Evolutionary conservation across 2,329 filamentous ascomycete genomes (phyloP).

Genomic region (Colletotrichum sidae): DNA sequence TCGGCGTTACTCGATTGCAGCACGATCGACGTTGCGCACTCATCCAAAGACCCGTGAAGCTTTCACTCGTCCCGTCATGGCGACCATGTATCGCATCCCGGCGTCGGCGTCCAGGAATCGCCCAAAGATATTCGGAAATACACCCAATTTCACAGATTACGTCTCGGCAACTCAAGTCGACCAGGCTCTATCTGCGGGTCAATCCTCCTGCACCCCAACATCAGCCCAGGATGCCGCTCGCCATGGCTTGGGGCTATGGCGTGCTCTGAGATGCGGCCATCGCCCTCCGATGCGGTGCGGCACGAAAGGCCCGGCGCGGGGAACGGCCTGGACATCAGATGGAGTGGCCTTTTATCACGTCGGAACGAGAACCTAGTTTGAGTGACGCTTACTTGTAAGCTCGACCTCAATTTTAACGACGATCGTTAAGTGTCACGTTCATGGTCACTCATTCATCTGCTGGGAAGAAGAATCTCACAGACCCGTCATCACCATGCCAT

Average conservation of each 20-base stretch:
- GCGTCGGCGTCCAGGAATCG: no score
- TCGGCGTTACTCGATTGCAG: no score
- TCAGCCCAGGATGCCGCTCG: slow-evolving; percentile 1
- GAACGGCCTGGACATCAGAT: slow-evolving; percentile 24
- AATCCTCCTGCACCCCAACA: background rate
- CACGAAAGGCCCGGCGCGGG: slow-evolving; percentile 9
- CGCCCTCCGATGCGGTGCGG: slow-evolving; percentile 6
- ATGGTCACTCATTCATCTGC: background rate
- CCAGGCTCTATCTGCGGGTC: no score
- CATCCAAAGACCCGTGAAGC: no score
- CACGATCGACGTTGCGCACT: no score
- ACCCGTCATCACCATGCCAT: slow-evolving; percentile 21
- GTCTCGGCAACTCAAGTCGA: no score
- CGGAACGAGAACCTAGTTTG: background rate
- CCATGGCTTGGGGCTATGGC: slow-evolving; percentile 32
- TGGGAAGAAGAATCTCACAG: background rate
- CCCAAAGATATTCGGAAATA: accelerated
- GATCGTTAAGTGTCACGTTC: background rate
- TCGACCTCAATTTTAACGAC: no score
- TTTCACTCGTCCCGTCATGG: no score
- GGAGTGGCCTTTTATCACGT: slow-evolving; percentile 22
- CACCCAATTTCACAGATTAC: background rate
- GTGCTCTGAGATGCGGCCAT: slow-evolving; percentile 30
- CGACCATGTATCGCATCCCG: no score
- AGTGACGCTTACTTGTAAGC: no score